Base-by-base conservation (phyloP, 2,329 filamentous ascomycete genomes). In the Shiraia sp. region DNA sequence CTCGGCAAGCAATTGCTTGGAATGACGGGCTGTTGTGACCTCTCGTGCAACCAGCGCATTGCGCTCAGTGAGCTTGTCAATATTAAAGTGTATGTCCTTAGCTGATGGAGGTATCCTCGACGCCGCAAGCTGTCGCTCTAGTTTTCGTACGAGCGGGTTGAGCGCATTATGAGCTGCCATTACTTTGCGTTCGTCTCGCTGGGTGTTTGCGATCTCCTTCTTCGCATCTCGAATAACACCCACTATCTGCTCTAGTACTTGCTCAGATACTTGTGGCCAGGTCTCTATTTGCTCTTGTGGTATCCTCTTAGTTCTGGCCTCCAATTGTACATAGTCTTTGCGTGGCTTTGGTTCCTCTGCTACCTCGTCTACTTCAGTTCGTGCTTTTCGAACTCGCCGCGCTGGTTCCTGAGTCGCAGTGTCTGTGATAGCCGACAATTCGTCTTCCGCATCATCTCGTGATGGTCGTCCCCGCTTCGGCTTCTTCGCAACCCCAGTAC, bases 71-170 rank as follows among this genome's bases (percentile, higher is more conserved):
- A 84, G 78, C 53, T 76, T 79, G 60, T 88, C 85, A 49, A 84
- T 84, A 56, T 86, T 78, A 32, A 89, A 79, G 35, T 80, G 75
- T 12, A 75, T 72, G 6, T 71, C 74, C 37, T 67, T 68, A 29
- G 69, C 68, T 2, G 78, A 74, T 0, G 80, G 81, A 1, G 86
- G 86, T 59, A 89, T 87, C n/a, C 83, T 83, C 36, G 87, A 73
- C 24, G 76, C 77, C 12, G 73, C 66, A 5, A 88, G 69, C 57
- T 83, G 85, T 33, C 73, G 76, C 25, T 78, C 69, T 24, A 89
- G 72, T 36, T 77, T 78, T 28, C 75, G 75, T 6, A 80, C 71
- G 17, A 85, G 74, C 27, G 74, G 73, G 26, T 76, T 72, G 6
- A 89, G 71, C 15, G 79, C 79, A 2, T 76, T 69, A 7, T 80